Percentiles rank a stretch among this genome's conserved stretches.
Evolutionary conservation across 208 protist species (phyloP).

Genomic region (Strigomonas culicis): DNA sequence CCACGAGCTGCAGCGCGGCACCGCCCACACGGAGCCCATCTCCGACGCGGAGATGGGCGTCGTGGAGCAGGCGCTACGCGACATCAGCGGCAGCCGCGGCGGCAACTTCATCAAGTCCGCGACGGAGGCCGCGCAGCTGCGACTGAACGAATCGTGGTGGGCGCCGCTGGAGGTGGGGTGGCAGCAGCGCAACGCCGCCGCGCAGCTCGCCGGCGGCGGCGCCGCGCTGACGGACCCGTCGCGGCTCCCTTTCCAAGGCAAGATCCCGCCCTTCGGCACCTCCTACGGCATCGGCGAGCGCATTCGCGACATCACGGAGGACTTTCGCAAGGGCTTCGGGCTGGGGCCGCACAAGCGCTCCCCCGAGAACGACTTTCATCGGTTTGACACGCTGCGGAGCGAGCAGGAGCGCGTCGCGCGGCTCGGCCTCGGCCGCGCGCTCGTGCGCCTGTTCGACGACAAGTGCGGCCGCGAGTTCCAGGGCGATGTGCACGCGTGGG

Average conservation of each 20-base stretch:
- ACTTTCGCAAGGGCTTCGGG: slow-evolving; percentile 84
- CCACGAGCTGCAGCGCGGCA: slow-evolving; percentile 77
- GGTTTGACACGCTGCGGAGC: slow-evolving; percentile 55
- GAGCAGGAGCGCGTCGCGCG: slow-evolving; percentile 49
- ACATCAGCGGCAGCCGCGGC: slow-evolving; percentile 83
- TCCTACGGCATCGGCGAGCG: slow-evolving; percentile 86
- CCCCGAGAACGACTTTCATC: slow-evolving; percentile 52
- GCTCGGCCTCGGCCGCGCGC: slow-evolving; percentile 55
- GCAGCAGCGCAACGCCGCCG: slow-evolving; percentile 75
- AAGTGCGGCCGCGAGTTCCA: slow-evolving; percentile 43
- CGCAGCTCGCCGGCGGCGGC: too few relatives aligned
- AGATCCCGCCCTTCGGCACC: slow-evolving; percentile 75
- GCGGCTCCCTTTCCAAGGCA: slow-evolving; percentile 83
- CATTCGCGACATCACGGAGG: slow-evolving; percentile 68
- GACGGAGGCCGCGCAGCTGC: slow-evolving; percentile 53
- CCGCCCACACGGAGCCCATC: slow-evolving; percentile 38
- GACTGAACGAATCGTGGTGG: slow-evolving; percentile 87
- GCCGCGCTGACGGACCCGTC: slow-evolving; percentile 55
- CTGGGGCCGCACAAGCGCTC: slow-evolving; percentile 77
- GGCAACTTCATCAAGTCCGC: slow-evolving; percentile 86
- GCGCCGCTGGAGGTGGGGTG: slow-evolving; percentile 69
- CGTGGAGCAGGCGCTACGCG: slow-evolving; percentile 86
- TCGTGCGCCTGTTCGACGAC: slow-evolving; percentile 81
- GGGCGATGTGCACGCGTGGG: slow-evolving; percentile 63
- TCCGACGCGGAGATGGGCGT: slow-evolving; percentile 59